Percentiles rank a stretch among this genome's conserved stretches.
phyloP scores from a whole-genome alignment of 2,329 filamentous ascomycete genomes.

The Stenocarpella maydis region DNA sequence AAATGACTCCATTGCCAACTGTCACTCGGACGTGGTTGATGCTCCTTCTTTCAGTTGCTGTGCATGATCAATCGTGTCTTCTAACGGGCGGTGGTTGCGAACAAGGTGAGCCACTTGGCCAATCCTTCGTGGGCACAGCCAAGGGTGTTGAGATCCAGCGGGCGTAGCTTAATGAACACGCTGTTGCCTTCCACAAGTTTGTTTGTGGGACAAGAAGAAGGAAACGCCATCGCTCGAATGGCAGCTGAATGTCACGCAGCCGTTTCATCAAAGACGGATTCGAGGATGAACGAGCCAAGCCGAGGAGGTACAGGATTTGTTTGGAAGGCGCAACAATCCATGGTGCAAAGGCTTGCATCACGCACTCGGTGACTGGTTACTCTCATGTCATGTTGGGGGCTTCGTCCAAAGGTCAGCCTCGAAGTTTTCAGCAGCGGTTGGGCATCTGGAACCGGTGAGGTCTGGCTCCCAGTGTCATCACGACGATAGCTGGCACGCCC shows the following conservation, averaged over 20 bases:
- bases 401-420: not conserved
- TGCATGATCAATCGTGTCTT: not conserved
- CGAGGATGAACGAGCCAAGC: not conserved
- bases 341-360: not conserved
- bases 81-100: not conserved
- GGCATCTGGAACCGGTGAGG: too few species aligned
- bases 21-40: not conserved
- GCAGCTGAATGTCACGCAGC: not conserved
- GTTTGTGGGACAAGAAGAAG: too few species aligned
- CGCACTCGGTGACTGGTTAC: not conserved
- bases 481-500: not conserved
- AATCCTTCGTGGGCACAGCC: not conserved
- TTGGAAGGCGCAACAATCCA: not conserved
- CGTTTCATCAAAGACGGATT: not conserved
- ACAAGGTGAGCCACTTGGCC: slow-evolving; percentile 2
- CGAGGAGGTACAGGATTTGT: not conserved
- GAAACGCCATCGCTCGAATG: not conserved
- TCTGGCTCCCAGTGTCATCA: not conserved
- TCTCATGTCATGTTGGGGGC: not conserved
- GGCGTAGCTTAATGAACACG: not conserved
- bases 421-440: not conserved
- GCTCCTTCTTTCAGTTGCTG: not conserved
- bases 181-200: not conserved
- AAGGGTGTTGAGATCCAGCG: too few species aligned
- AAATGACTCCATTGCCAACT: slow-evolving; percentile 4